Base-by-base conservation (phyloP, 2,329 filamentous ascomycete genomes). In the Trichoderma breve region DNA sequence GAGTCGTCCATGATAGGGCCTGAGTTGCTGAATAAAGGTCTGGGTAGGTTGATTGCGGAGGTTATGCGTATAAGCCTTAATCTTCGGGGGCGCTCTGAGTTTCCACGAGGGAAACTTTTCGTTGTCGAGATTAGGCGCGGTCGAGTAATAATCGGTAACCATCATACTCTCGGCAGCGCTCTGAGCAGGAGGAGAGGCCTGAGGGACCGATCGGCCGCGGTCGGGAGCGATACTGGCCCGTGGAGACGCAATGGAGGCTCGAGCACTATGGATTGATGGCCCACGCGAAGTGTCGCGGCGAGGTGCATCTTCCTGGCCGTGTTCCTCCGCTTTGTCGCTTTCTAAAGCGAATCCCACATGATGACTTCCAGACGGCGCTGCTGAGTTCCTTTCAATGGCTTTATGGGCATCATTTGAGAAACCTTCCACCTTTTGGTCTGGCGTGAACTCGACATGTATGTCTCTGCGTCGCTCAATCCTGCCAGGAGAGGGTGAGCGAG, bases 1-100 rank as follows among this genome's bases (percentile, higher is more conserved):
- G 12, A 98, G 88, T 14, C 94, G 89, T 1, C 95, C 95, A 76
- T 94, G 91, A 84, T 88, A 97, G 0, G 92, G 88, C 72, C 85
- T 90, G 1, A 98, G 88, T 55, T 93, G 92, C 77, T 96, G 90
- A 0, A 83, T 72, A 75, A 94, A 97, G 0, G 93, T 90, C 75
- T 91, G 89, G 6, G 88, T 86, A 0, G 94, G 92, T 26, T 87
- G 87, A 8, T 89, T 82, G 43, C 91, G 89, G 57, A 95, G 89
- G 60, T 87, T 86, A 71, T 90, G 88, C 0, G 93, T 97, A 81
- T 97, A 97, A 3, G 82, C 79, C 64, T 84, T 77, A 4, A 81
- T 79, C 47, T 79, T 81, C 1, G 81, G 82, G 3, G 79, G 79
- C 0, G 73, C 74, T 4, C 74, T 77, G 6, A 83, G 72, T 61